Evolutionary conservation across 2,329 filamentous ascomycete species (phyloP).

Genomic region (Pochonia chlamydosporia): DNA sequence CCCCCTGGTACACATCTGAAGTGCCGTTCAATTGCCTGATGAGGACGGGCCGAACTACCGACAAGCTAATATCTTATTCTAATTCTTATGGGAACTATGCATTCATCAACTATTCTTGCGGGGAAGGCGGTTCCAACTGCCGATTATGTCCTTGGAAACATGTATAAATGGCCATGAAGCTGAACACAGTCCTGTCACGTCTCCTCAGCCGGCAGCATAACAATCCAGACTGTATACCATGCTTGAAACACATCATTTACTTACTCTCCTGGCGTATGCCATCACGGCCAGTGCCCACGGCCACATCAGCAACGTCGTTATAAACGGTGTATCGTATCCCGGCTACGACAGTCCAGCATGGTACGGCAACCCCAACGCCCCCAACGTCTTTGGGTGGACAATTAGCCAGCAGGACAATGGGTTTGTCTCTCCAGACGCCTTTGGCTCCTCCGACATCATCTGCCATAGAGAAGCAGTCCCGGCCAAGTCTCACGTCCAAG

Average conservation of each 20-base stretch:
- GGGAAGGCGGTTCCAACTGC: no score
- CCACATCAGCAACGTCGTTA: constrained; percentile 34
- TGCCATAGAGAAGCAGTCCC: constrained; percentile 39
- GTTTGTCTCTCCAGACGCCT: constrained; percentile 41
- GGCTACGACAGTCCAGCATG: constrained; percentile 33
- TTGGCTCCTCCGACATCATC: constrained; percentile 37
- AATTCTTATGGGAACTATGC: no score
- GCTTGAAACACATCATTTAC: neutral
- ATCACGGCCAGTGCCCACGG: constrained; percentile 23
- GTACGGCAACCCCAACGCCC: constrained; percentile 30
- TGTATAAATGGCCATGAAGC: no score
- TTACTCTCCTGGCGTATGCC: constrained; percentile 16
- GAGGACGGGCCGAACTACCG: no score
- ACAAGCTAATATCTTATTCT: no score
- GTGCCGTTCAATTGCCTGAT: no score
- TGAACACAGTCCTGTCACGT: no score
- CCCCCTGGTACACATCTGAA: no score
- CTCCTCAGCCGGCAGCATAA: no score
- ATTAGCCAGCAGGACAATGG: constrained; percentile 37
- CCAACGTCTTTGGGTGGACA: constrained; percentile 33
- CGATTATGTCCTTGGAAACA: no score
- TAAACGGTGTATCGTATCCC: constrained; percentile 36
- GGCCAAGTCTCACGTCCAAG: constrained; percentile 31
- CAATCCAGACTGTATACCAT: no score
- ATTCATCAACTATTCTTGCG: no score